phyloP scores from a whole-genome alignment of 148 eudicot species.

The Amaranthus hypochondriacus region DNA sequence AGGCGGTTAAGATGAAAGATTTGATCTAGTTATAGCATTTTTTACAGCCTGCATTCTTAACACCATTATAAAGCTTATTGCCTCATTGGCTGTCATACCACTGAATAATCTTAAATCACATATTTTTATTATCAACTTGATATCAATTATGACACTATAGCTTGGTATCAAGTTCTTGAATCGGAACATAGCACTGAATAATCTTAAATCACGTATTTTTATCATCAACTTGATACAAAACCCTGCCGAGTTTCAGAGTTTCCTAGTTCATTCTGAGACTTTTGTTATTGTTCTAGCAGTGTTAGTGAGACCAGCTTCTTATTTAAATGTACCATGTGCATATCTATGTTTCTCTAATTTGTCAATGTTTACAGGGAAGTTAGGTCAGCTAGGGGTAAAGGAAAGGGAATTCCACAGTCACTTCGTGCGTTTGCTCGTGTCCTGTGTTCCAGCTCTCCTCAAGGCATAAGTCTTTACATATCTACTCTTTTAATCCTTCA shows the following conservation, averaged over 20 bases:
- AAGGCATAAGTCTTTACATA: conserved; percentile 38
- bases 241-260: background rate
- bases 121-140: too few species aligned
- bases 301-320: background rate
- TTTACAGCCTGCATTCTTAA: background rate
- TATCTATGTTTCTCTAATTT: background rate
- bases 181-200: background rate
- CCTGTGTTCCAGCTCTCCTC: conserved; percentile 50
- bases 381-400: conserved; percentile 46
- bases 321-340: background rate
- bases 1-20: background rate
- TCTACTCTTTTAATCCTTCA: background rate
- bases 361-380: conserved; percentile 44
- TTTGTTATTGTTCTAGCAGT: background rate
- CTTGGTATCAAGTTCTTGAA: background rate
- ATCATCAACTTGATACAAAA: background rate
- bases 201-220: background rate
- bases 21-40: background rate
- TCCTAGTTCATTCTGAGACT: background rate
- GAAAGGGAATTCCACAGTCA: conserved; percentile 83
- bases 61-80: background rate
- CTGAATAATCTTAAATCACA: too few species aligned
- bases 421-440: conserved; percentile 84
- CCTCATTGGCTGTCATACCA: background rate
- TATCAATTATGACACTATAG: background rate